Evolutionary conservation across 163 green algal genomes (phyloP).

Genomic region (Volvox carteri): DNA sequence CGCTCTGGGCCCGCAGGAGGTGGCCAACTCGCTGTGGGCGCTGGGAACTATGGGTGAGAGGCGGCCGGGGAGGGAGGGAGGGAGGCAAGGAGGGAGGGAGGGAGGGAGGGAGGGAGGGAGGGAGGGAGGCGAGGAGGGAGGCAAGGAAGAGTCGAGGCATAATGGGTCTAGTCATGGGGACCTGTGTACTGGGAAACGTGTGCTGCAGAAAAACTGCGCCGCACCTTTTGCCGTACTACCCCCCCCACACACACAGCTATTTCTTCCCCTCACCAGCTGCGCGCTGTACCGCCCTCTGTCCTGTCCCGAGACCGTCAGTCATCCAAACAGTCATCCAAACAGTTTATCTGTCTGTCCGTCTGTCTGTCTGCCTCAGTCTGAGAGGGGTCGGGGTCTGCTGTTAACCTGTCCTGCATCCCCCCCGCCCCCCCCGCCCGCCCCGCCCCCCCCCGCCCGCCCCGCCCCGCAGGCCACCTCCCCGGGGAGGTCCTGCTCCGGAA

Average conservation of each 20-base stretch:
- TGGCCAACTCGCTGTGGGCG: constrained; percentile 53
- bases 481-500: constrained; percentile 43
- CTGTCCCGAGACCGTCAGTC: neutral
- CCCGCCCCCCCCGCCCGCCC: neutral
- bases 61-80: neutral
- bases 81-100: neutral
- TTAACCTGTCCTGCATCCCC: neutral
- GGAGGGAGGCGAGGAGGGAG: neutral
- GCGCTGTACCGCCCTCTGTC: neutral
- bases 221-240: neutral
- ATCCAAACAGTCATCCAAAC: neutral
- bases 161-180: neutral
- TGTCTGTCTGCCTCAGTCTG: neutral
- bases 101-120: neutral
- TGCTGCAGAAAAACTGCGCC: neutral
- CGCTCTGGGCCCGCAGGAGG: constrained; percentile 40
- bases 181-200: neutral
- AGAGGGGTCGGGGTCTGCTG: neutral
- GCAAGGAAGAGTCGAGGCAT: neutral
- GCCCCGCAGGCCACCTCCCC: constrained; percentile 59
- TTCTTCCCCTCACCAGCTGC: neutral
- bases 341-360: neutral
- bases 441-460: neutral
- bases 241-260: neutral
- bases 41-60: constrained; percentile 40